Evolutionary conservation across 495 filamentous ascomycete genomes (phyloP).

Genomic region (Aspergillus kassunensis): DNA sequence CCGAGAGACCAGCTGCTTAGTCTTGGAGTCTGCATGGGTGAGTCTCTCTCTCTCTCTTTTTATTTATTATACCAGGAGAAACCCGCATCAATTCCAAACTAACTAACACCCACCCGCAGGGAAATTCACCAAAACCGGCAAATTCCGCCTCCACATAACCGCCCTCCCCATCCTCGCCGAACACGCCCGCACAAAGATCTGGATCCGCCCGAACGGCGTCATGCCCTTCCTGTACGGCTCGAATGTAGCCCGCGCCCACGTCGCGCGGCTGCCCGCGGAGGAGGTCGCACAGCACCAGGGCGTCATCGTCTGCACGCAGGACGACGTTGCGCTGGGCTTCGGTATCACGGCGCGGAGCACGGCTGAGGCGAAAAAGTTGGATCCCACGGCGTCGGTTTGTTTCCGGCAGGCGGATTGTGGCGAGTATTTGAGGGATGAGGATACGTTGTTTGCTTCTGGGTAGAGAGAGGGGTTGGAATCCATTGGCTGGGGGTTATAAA

Average conservation of each 20-base stretch:
- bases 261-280: slow-evolving; percentile 74
- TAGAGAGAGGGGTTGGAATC: not conserved
- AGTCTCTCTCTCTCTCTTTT: not conserved
- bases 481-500: too few relatives aligned
- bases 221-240: slow-evolving; percentile 90
- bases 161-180: slow-evolving; percentile 75
- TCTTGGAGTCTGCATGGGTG: slow-evolving; percentile 69
- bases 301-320: slow-evolving; percentile 39
- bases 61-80: not conserved
- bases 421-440: slow-evolving; percentile 81
- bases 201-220: slow-evolving; percentile 91
- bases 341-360: slow-evolving; percentile 80
- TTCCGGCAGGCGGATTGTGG: slow-evolving; percentile 89
- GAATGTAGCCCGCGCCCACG: slow-evolving; percentile 87
- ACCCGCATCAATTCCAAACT: not conserved
- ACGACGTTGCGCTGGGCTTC: slow-evolving; percentile 55
- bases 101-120: slow-evolving; percentile 27
- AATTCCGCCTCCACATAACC: slow-evolving; percentile 53
- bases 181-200: slow-evolving; percentile 89
- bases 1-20: slow-evolving; percentile 74
- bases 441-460: slow-evolving; percentile 38
- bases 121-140: slow-evolving; percentile 90
- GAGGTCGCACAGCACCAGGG: slow-evolving; percentile 58
- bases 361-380: slow-evolving; percentile 71
- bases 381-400: slow-evolving; percentile 81